Base-by-base conservation (phyloP, 352 stramenopile species). In the Poterioochromonas sp. region DNA sequence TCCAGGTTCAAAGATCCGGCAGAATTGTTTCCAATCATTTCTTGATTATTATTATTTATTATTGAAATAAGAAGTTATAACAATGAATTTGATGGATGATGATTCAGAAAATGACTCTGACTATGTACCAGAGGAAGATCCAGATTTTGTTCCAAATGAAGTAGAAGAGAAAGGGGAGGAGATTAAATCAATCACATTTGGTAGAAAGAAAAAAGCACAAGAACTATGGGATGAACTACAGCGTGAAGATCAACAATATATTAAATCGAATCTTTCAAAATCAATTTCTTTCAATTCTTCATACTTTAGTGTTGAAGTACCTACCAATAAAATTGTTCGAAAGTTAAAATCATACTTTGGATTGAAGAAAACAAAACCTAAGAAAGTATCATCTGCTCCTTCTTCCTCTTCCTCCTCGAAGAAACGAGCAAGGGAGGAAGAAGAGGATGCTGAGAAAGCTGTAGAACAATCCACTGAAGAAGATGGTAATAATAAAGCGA, bases 41-140 rank as follows among this genome's bases (percentile, higher is more conserved):
- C n/a, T n/a, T n/a, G n/a, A n/a, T n/a, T n/a, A n/a, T n/a, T n/a
- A n/a, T n/a, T n/a, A n/a, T n/a, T n/a, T n/a, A n/a, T n/a, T n/a
- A n/a, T n/a, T n/a, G n/a, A n/a, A n/a, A n/a, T n/a, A n/a, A n/a
- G n/a, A n/a, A n/a, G n/a, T n/a, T n/a, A n/a, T n/a, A n/a, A n/a
- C n/a, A n/a, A 58, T 58, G 47, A 58, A 58, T 26, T 58, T 58
- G 26, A 58, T 71, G 8, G 62, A 71, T 41, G 62, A 71, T 47
- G 62, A 71, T 44, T 44, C 18, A 11, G 62, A 71, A 47, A 71
- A 71, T 71, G 62, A 71, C 32, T 71, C 62, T 12, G 62, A 71
- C 34, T 71, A 47, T 71, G 32, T 44, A n/a, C 62, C 62, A 32
- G 62, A 71, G 32, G 15, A 41, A 29, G 62, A 71, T 26, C n/a